phyloP scores from a whole-genome alignment of 768 basidiomycete genomes.

The Floccularia luteovirens region DNA sequence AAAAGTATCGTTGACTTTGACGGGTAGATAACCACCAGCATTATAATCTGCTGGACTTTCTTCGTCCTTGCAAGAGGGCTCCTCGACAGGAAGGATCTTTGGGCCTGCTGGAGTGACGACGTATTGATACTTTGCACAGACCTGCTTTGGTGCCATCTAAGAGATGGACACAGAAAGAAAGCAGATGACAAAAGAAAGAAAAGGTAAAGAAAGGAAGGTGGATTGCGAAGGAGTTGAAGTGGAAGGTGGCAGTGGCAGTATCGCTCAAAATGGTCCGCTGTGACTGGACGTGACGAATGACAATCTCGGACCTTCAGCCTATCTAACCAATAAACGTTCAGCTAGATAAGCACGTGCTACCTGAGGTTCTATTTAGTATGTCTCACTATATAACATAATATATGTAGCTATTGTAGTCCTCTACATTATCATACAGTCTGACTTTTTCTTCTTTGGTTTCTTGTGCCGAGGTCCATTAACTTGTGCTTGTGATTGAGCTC shows the following conservation, averaged over 20 bases:
- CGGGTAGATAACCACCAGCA: slow-evolving; percentile 71
- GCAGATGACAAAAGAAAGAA: slow-evolving; percentile 6
- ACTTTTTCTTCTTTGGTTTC: slow-evolving; percentile 36
- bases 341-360: too few species aligned
- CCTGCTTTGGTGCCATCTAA: slow-evolving; percentile 61
- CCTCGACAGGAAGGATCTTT: slow-evolving; percentile 65
- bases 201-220: slow-evolving; percentile 6
- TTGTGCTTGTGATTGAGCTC: slow-evolving; percentile 14
- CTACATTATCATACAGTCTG: slow-evolving; percentile 56
- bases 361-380: too few species aligned
- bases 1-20: slow-evolving; percentile 80
- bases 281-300: too few species aligned
- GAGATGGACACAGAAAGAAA: slow-evolving; percentile 8
- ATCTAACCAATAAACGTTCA: too few species aligned
- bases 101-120: slow-evolving; percentile 58
- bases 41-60: slow-evolving; percentile 84
- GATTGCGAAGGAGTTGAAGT: too few species aligned
- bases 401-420: too few species aligned
- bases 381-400: too few species aligned
- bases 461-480: slow-evolving; percentile 14
- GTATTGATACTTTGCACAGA: slow-evolving; percentile 70
- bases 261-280: too few species aligned
- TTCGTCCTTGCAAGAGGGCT: slow-evolving; percentile 64
- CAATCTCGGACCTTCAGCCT: too few species aligned
- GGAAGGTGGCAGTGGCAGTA: too few species aligned